Evolutionary conservation across 2,329 filamentous ascomycete species (phyloP).

Genomic region (Xylaria sp.): DNA sequence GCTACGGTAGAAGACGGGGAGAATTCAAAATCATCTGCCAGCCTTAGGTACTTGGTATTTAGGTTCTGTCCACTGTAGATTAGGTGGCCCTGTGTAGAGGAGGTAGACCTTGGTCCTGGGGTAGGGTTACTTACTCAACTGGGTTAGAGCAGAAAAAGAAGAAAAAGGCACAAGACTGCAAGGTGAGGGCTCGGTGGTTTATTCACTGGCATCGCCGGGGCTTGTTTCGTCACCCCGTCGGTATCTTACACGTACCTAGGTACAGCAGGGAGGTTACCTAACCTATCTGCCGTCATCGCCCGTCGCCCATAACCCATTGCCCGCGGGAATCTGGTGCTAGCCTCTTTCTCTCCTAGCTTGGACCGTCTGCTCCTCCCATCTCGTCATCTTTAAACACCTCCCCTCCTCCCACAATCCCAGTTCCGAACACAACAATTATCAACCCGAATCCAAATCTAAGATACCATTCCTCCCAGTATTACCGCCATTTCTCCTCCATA

Average conservation of each 20-base stretch:
- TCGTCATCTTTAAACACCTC: slow-evolving; percentile 40
- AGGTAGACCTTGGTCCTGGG: too few species aligned
- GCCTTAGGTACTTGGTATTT: too few species aligned
- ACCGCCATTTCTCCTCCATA: slow-evolving; percentile 28
- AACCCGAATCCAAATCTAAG: slow-evolving; percentile 32
- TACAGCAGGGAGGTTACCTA: slow-evolving; percentile 6
- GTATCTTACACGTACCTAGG: neutral
- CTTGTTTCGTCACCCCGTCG: slow-evolving; percentile 31
- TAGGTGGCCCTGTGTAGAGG: too few species aligned
- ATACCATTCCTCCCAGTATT: slow-evolving; percentile 31
- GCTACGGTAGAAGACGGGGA: too few species aligned
- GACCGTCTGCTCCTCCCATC: slow-evolving; percentile 33
- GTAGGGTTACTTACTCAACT: neutral
- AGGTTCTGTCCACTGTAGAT: too few species aligned
- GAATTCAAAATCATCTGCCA: too few species aligned
- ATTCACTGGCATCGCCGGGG: slow-evolving; percentile 9
- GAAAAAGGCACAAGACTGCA: neutral
- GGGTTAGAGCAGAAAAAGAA: neutral
- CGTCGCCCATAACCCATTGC: neutral
- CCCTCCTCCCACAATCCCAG: slow-evolving; percentile 40
- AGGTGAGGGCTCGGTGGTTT: slow-evolving; percentile 13
- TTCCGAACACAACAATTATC: slow-evolving; percentile 39
- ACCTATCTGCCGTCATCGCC: slow-evolving; percentile 41
- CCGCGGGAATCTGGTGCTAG: slow-evolving; percentile 30
- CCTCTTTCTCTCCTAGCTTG: slow-evolving; percentile 38